Conservation (phyloP, 306 rosid species). For the Crotalaria pallida region DNA sequence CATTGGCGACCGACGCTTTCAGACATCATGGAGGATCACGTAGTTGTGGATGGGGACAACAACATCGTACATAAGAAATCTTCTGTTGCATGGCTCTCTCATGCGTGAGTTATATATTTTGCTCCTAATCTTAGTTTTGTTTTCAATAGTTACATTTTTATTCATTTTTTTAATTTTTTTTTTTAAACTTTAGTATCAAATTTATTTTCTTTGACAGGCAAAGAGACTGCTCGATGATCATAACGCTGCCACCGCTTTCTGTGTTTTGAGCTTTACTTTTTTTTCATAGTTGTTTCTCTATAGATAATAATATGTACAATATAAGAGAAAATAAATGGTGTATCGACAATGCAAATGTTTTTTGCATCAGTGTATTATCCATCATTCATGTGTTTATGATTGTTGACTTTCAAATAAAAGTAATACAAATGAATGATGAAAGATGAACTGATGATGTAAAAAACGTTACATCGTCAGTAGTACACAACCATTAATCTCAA, state of each 20-base stretch:
- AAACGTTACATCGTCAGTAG: no score
- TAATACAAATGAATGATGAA: no score
- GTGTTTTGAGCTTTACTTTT: slow-evolving; percentile 13
- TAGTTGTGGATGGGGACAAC: neutral
- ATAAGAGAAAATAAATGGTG: no score
- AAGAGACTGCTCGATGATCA: neutral
- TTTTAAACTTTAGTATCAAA: neutral
- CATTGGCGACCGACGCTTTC: slow-evolving; percentile 19
- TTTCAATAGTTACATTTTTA: neutral
- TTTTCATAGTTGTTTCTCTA: neutral
- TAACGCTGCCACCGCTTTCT: neutral
- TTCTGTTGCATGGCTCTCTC: neutral
- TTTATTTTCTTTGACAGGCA: neutral
- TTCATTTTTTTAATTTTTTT: neutral
- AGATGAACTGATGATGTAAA: no score
- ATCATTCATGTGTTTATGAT: neutral
- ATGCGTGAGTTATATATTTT: neutral
- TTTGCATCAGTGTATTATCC: neutral
- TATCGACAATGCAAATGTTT: neutral
- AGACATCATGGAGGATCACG: slow-evolving; percentile 13
- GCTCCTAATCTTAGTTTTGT: neutral
- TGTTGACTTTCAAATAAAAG: no score
- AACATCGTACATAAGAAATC: neutral
- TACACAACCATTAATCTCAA: no score
- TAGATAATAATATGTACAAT: neutral